Evolutionary conservation across 805 yeast species (phyloP).

Genomic region (Metschnikowia dekortorum): DNA sequence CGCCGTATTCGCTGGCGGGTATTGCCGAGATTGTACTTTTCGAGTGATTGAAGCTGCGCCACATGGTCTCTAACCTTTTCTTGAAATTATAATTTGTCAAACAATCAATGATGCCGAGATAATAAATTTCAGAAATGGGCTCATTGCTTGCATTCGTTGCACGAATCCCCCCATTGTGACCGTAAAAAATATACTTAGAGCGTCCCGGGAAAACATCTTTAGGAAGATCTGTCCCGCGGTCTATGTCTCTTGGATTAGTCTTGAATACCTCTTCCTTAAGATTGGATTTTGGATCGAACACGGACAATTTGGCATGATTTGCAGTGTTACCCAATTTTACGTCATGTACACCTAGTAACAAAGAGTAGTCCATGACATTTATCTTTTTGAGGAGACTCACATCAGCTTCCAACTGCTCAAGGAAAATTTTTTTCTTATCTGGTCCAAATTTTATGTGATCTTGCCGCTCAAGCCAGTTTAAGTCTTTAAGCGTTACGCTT

Average conservation of each 20-base stretch:
- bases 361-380: constrained; percentile 94
- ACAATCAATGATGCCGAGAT: constrained; percentile 92
- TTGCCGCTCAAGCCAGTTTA: constrained; percentile 75
- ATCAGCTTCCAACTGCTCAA: constrained; percentile 71
- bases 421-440: constrained; percentile 50
- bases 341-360: constrained; percentile 85
- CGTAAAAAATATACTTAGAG: constrained; percentile 57
- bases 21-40: constrained; percentile 76
- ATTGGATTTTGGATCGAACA: constrained; percentile 40
- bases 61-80: constrained; percentile 80
- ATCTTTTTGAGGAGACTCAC: constrained; percentile 65
- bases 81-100: constrained; percentile 72
- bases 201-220: constrained; percentile 42
- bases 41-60: constrained; percentile 69
- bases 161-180: constrained; percentile 80
- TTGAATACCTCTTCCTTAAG: constrained; percentile 37
- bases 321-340: constrained; percentile 50
- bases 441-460: constrained; percentile 76
- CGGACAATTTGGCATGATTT: constrained; percentile 36
- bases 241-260: constrained; percentile 45
- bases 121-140: constrained; percentile 68
- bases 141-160: constrained; percentile 62
- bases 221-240: constrained; percentile 40
- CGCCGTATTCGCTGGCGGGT: constrained; percentile 88
- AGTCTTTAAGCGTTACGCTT: constrained; percentile 67